Evolutionary conservation across 345 rosid species (phyloP), one percentile per base, ranked within the genome.

Genomic region (Viola odorata): DNA sequence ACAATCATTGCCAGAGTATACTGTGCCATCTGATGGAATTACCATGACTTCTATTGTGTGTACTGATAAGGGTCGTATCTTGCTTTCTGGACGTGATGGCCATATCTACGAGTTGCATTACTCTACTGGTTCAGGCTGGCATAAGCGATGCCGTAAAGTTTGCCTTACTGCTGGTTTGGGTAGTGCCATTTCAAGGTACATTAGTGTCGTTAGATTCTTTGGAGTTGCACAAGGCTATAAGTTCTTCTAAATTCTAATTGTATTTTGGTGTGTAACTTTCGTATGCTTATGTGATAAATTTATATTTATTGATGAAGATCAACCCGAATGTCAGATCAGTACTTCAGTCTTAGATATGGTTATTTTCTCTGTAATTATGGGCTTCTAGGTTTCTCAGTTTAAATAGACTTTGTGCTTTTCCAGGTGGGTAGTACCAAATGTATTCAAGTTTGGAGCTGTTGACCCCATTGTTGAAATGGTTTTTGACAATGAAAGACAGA

Each of bases 341-440:
- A 55, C 37, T 16, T 56, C 1, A 41, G 6, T n/a, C n/a, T n/a
- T n/a, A n/a, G n/a, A n/a, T n/a, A n/a, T n/a, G n/a, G n/a, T n/a
- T 23, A 23, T 12, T 56, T 14, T 45, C 39, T 55, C 17, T 45
- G 10, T 44, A 44, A 6, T 45, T 60, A 41, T 60, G 53, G 16
- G 39, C 10, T 60, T 8, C 16, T 47, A 32, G 51, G 32, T 23
- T 1, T 23, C 32, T 23, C 32, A 42, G 53, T 13, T 39, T 63
- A 60, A 13, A 53, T 52, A 16, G 41, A 37, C 12, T 5, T 12
- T 38, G 7, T 36, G 57, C 64, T 48, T 76, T 76, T 77, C 42
- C 82, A 94, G 99, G 87, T 94, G 99, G 99, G 86, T 94, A 55
- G 79, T 94, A 37, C 99, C 99, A 50, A 88, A 86, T 74, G 78